Base-by-base conservation (phyloP, 2,329 filamentous ascomycete genomes). In the Chaetomium globosum region DNA sequence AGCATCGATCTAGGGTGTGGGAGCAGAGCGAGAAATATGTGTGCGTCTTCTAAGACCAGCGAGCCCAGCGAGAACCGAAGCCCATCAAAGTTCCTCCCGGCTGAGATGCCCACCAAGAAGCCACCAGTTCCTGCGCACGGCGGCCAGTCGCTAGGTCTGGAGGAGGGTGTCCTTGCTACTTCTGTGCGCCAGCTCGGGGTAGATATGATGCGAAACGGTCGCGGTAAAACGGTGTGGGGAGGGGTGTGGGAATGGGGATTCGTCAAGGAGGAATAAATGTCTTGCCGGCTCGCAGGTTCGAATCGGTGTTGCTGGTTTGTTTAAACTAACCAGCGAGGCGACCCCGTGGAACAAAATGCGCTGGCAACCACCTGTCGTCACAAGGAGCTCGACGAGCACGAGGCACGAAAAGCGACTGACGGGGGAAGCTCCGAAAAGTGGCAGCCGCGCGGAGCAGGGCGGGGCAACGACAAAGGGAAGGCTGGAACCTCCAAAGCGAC, bases 1-100 rank as follows among this genome's bases (percentile, higher is more conserved):
- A 68, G 66, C 55, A 39, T 63, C 53, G 13, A 57, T 64, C 30
- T 54, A 48, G 36, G 59, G 48, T 33, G n/a, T n/a, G 53, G 39
- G 51, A 21, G 51, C 31, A 54, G 26, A 30, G 63, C 19, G 43
- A 39, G 39, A 59, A 36, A 54, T 21, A 53, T 33, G 30, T 48
- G 53, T 43, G 39, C 39, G 52, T 63, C 21, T 51, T 63, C 21
- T 51, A 52, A 46, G 39, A 59, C n/a, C 39, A 55, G 52, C 28
- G 33, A 46, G 39, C 59, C 26, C 39, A 59, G 52, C 28, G 30
- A 54, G 59, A 52, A 48, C 39, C 48, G 52, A 30, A 21, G 63
- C 21, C 52, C 56, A 39, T 31, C 23, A 30, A 57, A 59, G 26
- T 39, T 48, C 51, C 9, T 31, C 21, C 8, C 43, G 36, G 59